Evolutionary conservation across 306 rosid genomes (phyloP).

Genomic region (Fragaria nilgerrensis): DNA sequence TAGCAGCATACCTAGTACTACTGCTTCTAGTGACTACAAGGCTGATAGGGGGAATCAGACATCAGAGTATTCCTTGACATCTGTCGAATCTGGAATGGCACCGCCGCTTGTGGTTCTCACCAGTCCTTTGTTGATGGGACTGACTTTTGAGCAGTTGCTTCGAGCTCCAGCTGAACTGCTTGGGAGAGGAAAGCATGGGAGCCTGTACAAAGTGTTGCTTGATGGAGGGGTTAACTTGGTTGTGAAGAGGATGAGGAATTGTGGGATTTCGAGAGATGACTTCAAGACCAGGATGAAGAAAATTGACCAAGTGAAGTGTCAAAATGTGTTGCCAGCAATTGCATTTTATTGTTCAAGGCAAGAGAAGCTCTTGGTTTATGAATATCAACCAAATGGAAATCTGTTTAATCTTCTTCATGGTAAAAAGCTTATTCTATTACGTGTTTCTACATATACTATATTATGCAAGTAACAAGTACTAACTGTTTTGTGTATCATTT

Average conservation of each 20-base stretch:
- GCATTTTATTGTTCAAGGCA: constrained; percentile 71
- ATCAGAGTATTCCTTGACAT: constrained; percentile 50
- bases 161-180: constrained; percentile 71
- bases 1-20: constrained; percentile 31
- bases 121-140: constrained; percentile 30
- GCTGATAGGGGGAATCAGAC: constrained; percentile 17
- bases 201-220: constrained; percentile 65
- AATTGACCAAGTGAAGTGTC: constrained; percentile 49
- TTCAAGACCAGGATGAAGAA: constrained; percentile 50
- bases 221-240: constrained; percentile 49
- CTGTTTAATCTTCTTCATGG: constrained; percentile 70
- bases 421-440: constrained; percentile 24
- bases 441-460: neutral
- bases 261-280: constrained; percentile 50
- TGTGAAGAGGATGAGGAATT: constrained; percentile 71
- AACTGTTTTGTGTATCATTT: neutral
- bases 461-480: neutral
- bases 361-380: constrained; percentile 75
- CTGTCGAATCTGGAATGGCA: constrained; percentile 43
- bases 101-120: constrained; percentile 46
- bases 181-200: constrained; percentile 66
- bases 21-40: constrained; percentile 28
- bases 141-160: constrained; percentile 63
- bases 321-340: constrained; percentile 43
- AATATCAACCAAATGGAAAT: constrained; percentile 62